Evolutionary conservation across 2,329 filamentous ascomycete genomes (phyloP), one percentile per base, ranked within the genome.

Genomic region (Zymoseptoria passerinii): DNA sequence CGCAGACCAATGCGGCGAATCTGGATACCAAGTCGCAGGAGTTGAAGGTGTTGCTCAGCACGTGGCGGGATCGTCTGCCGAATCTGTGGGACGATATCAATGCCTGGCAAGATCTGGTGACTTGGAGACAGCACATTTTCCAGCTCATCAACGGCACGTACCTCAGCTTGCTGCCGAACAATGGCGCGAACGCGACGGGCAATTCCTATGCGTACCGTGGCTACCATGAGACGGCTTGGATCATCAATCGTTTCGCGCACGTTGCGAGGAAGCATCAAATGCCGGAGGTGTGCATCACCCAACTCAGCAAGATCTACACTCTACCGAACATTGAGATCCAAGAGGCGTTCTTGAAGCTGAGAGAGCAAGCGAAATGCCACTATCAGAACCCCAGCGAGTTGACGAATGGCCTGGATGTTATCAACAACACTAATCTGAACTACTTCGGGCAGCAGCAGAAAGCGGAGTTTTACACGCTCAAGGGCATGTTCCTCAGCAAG

Each of bases 51-150:
- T 83, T 97, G 3, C 82, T 99, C 4, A 90, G 90, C 56, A 94
- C 92, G 7, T 99, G 94, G 94, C 86, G 94, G 58, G 94, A 99
- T 71, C 84, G 94, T 53, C 78, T 99, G 55, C 94, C 94, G 1
- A 99, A 99, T 70, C 88, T 96, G 3, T 99, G 94, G 94, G 94
- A 99, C 72, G 94, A 99, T 72, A 99, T 99, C 73, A 96, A 95
- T 64, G 90, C 94, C 48, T 99, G 94, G 94, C 94, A 99, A 73
- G 95, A 99, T 71, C 79, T 99, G 48, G 94, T 99, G n/a, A 99
- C 94, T 1, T 99, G 94, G 94, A 86, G 94, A 66, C 95, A 99
- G 72, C 94, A 99, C 74, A 96, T 99, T 61, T 99, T 99, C 78
- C 88, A 91, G 58, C 82, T 99, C 23, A 97, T 99, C 76, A 99